A percentile compares a stretch with the other conserved stretches of the same genome.
These are phyloP conservation scores for Pleurotus pulmonarius DNA, from an alignment of 768 basidiomycete genomes.

Conservation along the genomic window DNA sequence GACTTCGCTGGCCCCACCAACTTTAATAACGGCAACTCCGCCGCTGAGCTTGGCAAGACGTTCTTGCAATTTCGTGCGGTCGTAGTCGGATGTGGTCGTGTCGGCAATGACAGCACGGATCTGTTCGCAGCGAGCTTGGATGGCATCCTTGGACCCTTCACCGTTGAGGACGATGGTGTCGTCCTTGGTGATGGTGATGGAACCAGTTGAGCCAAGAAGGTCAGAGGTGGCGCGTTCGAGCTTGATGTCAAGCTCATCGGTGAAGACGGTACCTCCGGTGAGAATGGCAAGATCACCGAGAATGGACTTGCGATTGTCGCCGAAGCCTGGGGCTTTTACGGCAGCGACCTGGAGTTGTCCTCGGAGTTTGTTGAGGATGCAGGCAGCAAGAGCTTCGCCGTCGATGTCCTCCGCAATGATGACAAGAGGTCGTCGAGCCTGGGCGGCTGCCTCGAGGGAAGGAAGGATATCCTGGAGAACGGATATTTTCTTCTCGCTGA, in stretches of 20 bases:
- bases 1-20: constrained; percentile 90
- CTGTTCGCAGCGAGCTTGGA: constrained; percentile 94
- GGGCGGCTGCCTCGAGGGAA: constrained; percentile 76
- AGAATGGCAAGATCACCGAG: constrained; percentile 96
- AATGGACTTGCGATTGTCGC: constrained; percentile 98
- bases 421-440: constrained; percentile 83
- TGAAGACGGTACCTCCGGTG: constrained; percentile 97
- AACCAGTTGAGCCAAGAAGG: constrained; percentile 87
- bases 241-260: constrained; percentile 95
- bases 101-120: constrained; percentile 83
- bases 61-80: constrained; percentile 93
- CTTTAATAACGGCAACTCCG: constrained; percentile 98
- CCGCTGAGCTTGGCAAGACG: constrained; percentile 94
- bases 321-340: constrained; percentile 97
- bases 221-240: constrained; percentile 87
- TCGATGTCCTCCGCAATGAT: constrained; percentile 99
- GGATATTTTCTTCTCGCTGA: constrained; percentile 98
- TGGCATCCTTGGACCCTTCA: constrained; percentile 84
- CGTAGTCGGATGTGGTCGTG: constrained; percentile 85
- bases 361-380: constrained; percentile 98
- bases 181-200: constrained; percentile 94
- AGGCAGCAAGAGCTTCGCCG: constrained; percentile 95
- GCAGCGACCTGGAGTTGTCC: constrained; percentile 93
- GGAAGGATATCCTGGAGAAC: constrained; percentile 93
- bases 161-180: constrained; percentile 97